phyloP scores from a whole-genome alignment of 345 rosid species.

The Melastoma malabathricum region DNA sequence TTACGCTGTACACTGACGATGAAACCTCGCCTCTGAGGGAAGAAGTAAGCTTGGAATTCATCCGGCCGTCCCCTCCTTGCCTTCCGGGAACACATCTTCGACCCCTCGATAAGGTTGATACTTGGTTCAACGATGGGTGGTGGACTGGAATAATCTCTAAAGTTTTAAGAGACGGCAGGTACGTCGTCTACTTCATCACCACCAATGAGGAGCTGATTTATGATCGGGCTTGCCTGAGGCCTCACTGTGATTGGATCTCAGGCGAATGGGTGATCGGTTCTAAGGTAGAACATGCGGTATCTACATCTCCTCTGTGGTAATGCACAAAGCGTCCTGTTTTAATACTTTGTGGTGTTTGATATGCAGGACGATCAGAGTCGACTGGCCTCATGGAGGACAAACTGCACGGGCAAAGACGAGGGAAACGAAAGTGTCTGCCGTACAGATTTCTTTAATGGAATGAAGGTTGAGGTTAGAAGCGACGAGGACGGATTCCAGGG shows the following conservation, averaged over 20 bases:
- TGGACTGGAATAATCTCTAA: slow-evolving; percentile 38
- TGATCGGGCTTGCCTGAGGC: slow-evolving; percentile 23
- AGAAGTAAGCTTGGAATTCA: slow-evolving; percentile 10
- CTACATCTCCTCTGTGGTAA: too few relatives aligned
- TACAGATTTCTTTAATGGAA: slow-evolving; percentile 12
- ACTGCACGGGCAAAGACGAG: slow-evolving; percentile 2
- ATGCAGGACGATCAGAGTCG: too few relatives aligned
- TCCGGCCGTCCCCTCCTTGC: slow-evolving; percentile 43
- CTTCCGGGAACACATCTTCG: slow-evolving; percentile 9
- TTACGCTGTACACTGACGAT: slow-evolving; percentile 28
- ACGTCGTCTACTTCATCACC: slow-evolving; percentile 23
- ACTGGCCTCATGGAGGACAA: not conserved
- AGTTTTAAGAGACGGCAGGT: slow-evolving; percentile 16
- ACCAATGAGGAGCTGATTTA: slow-evolving; percentile 23
- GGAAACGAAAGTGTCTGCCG: not conserved
- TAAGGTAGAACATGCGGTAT: slow-evolving; percentile 15
- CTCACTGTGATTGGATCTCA: slow-evolving; percentile 38
- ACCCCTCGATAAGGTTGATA: slow-evolving; percentile 37
- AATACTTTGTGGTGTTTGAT: too few relatives aligned
- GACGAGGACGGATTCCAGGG: slow-evolving; percentile 26
- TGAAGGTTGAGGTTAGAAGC: slow-evolving; percentile 21
- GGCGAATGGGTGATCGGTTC: slow-evolving; percentile 34
- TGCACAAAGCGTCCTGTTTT: not conserved
- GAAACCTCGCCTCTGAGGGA: slow-evolving; percentile 29
- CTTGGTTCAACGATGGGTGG: slow-evolving; percentile 48